Evolutionary conservation across 2,329 filamentous ascomycete species (phyloP), one percentile per base, ranked within the genome.

Genomic region (Hymenoscyphus occultus): DNA sequence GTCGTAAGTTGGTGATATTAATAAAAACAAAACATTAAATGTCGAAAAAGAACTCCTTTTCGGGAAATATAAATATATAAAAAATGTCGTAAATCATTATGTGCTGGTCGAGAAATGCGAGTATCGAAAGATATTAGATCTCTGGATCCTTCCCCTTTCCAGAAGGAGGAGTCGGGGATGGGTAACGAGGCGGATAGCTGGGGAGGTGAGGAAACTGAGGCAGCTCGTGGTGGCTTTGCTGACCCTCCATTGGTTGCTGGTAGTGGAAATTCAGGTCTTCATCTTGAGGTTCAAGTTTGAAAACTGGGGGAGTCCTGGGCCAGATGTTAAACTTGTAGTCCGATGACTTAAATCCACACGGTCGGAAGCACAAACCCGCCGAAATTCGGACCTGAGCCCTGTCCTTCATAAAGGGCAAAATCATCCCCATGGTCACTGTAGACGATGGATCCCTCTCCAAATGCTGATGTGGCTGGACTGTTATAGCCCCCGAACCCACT

Each of bases 401-500:
- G 73, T 65, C 66, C 69, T 67, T 76, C 74, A 75, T 75, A 76
- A 16, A 74, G 70, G 65, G 71, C 69, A 71, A 75, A 75, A 70
- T 76, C 74, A 35, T 88, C 85, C 64, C 87, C 86, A 58, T 81
- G 80, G 71, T 88, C 86, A 77, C 86, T 88, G 77, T 87, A 88
- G 39, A 82, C 80, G 67, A 86, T 79, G 35, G 86, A 87, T n/a
- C 84, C 79, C 75, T 87, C 79, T n/a, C 84, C 80, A 73, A 84
- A 87, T 19, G 83, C 86, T 65, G 86, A 88, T 39, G 85, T 86
- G 28, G 85, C 83, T 61, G 86, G 86, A 74, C 85, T 88, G 74
- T 86, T 67, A 56, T 76, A 88, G 64, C 81, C 81, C 63, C 73
- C 73, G 67, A 71, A 76, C 67, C 84, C 87, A 35, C 83, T 83